These are phyloP conservation scores for Coccomyxa subellipsoidea DNA, from an alignment of 163 green algal genomes.

Conservation along the genomic window DNA sequence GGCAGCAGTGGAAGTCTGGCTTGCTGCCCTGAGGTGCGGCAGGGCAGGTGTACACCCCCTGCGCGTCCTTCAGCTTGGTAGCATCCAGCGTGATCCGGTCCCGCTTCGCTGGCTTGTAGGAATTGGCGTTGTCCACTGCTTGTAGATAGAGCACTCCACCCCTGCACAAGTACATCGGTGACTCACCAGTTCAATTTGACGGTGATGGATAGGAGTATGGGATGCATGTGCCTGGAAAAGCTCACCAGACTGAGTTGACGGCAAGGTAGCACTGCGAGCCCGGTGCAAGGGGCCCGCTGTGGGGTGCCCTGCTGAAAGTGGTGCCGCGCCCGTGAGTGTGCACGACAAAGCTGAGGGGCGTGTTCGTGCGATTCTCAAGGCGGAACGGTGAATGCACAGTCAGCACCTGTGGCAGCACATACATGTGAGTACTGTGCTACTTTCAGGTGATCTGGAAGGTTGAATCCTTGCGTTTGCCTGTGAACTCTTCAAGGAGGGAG, in stretches of 20 bases:
- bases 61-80: conserved; percentile 38
- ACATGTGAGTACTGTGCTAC: neutral
- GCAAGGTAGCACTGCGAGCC: conserved; percentile 31
- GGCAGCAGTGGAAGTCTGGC: conserved; percentile 52
- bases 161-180: neutral
- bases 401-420: too few species aligned
- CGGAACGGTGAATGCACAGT: conserved; percentile 40
- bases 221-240: neutral
- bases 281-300: conserved; percentile 20
- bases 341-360: conserved; percentile 32
- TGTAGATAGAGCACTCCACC: conserved; percentile 45
- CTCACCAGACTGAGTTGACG: neutral
- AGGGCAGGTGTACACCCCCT: conserved; percentile 51
- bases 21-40: conserved; percentile 6
- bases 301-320: conserved; percentile 11
- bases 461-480: too few species aligned
- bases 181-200: neutral
- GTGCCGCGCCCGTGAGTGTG: conserved; percentile 8
- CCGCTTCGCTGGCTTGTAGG: conserved; percentile 47
- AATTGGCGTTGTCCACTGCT: conserved; percentile 24
- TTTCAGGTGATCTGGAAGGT: too few species aligned
- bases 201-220: neutral
- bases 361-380: conserved; percentile 38
- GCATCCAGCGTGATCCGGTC: conserved; percentile 48
- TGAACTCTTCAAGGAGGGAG: too few species aligned